Evolutionary conservation across 2,329 filamentous ascomycete species (phyloP), one percentile per base, ranked within the genome.

Genomic region (Exophiala oligosperma): DNA sequence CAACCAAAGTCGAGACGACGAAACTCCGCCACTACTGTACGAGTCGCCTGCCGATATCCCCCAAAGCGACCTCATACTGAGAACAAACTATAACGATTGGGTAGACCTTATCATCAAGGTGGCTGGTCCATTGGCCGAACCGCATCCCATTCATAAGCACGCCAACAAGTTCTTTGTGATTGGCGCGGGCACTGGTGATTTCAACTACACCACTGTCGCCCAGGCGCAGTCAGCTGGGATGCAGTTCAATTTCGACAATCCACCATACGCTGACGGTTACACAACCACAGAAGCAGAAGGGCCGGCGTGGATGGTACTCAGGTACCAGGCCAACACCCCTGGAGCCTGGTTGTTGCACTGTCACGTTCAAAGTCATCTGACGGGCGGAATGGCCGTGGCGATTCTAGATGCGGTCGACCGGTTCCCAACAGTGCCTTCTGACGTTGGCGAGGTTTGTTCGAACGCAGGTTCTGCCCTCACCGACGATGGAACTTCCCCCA

Each of bases 101-200:
- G 73, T 85, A 6, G 83, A 86, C 66, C 66, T 84, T 12, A 73
- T 86, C 60, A 73, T 84, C 57, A 69, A 76, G 26, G 72, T 78
- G 1, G 68, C 70, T 23, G 67, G 67, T 1, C 70, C 71, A 4
- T 73, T 79, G 5, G 80, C 84, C 65, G 83, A 79, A 3, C 74
- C 80, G 14, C 85, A 88, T 57, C 81, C 83, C 0, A 81, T 88
- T 54, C 85, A 88, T 76, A 86, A 86, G 72, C 85, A 88, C 70
- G 79, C 80, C 41, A 83, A 80, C 65, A 85, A 84, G 67, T 83
- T 81, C 71, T 86, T 78, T 65, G 71, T 80, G 17, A 75, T 88
- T 26, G 85, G 84, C 1, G 60, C 71, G 0, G 84, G 84, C 1
- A 64, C 64, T 0, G 82, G 82, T 0, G 55, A 62, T 0, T 88